These are phyloP conservation scores for Beta macrorhiza DNA, from an alignment of 179 eudicot genomes.

Conservation along the genomic window DNA sequence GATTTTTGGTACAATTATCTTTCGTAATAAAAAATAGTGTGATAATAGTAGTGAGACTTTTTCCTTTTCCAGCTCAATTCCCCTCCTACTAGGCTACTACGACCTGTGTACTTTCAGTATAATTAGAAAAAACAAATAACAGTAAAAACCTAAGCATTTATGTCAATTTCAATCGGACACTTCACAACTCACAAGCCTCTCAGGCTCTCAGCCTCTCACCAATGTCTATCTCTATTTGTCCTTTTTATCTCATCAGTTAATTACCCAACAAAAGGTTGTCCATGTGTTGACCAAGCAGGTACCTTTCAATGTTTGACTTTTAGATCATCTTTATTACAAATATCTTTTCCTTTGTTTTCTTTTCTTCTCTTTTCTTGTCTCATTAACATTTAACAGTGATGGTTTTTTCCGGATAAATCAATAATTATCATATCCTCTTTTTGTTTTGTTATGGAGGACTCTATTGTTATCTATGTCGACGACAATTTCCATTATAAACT, in stretches of 20 bases:
- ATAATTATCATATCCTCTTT: not conserved
- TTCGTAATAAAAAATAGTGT: not conserved
- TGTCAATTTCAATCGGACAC: not conserved
- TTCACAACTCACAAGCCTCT: too few species aligned
- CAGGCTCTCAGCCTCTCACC: not conserved
- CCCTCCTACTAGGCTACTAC: not conserved
- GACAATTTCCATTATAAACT: too few species aligned
- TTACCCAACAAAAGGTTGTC: slow-evolving; percentile 16
- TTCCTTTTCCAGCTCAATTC: not conserved
- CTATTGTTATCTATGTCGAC: not conserved
- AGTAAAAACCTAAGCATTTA: not conserved
- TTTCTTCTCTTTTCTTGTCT: not conserved
- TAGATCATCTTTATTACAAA: not conserved
- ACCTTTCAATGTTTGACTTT: slow-evolving; percentile 29
- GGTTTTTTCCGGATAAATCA: not conserved
- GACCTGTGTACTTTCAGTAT: not conserved
- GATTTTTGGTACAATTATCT: too few species aligned
- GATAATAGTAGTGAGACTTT: too few species aligned
- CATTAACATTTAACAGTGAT: not conserved
- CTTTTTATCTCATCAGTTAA: not conserved
- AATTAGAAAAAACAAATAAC: not conserved
- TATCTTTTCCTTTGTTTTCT: not conserved
- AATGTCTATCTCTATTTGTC: not conserved
- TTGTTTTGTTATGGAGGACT: not conserved
- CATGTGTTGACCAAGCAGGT: slow-evolving; percentile 18